phyloP scores from a whole-genome alignment of 768 basidiomycete species.

The Psilocybe sp. region DNA sequence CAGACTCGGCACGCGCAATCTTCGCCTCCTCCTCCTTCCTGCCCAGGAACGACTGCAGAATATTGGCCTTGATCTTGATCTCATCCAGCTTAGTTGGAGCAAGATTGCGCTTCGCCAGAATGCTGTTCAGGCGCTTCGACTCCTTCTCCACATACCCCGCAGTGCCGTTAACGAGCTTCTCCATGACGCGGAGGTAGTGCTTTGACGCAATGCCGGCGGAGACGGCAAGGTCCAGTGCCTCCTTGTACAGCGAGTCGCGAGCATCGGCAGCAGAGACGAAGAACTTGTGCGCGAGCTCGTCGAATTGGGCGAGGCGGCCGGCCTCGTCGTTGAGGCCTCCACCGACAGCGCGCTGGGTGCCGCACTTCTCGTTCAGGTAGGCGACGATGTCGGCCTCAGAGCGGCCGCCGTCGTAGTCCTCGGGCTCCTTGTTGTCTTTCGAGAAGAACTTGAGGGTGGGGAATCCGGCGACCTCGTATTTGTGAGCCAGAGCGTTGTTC shows the following conservation, averaged over 20 bases:
- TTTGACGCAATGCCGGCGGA: conserved; percentile 50
- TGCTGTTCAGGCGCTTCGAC: conserved; percentile 68
- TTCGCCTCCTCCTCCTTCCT: conserved; percentile 32
- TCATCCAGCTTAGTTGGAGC: conserved; percentile 84
- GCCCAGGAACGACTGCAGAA: conserved; percentile 64
- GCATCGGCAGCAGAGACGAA: conserved; percentile 54
- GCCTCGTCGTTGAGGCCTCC: conserved; percentile 80
- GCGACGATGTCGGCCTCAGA: conserved; percentile 71
- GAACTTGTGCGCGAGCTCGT: conserved; percentile 75
- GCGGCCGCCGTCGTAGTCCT: conserved; percentile 69
- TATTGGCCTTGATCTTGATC: conserved; percentile 88
- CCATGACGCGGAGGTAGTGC: conserved; percentile 90
- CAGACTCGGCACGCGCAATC: conserved; percentile 24
- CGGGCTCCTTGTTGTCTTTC: conserved; percentile 29
- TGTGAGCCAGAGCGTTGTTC: conserved; percentile 67
- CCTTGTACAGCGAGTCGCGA: conserved; percentile 60
- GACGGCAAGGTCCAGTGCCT: conserved; percentile 57
- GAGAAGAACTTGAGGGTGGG: conserved; percentile 95
- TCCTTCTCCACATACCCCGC: conserved; percentile 86
- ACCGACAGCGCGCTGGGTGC: conserved; percentile 77
- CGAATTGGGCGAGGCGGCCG: conserved; percentile 76
- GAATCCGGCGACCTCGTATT: conserved; percentile 77
- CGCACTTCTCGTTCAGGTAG: conserved; percentile 85
- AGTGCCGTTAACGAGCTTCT: conserved; percentile 71
- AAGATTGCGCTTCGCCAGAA: conserved; percentile 78